Evolutionary conservation across 495 filamentous ascomycete species (phyloP).

Genomic region (Apodospora peruviana): DNA sequence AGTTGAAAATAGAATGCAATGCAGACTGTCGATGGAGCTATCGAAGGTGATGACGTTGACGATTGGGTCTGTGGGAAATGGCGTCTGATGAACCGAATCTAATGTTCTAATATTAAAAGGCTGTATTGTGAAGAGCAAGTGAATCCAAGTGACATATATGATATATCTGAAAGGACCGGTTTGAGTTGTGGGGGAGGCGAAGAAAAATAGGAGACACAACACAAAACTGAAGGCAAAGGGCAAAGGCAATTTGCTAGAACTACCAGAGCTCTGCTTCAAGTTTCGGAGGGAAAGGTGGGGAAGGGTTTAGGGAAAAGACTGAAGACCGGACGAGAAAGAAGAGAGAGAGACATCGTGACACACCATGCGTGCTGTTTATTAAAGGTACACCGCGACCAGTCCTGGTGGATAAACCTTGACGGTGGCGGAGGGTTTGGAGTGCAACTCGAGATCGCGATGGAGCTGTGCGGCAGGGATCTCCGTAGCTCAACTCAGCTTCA

Average conservation of each 20-base stretch:
- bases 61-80: too few species aligned
- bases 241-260: conserved; percentile 37
- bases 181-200: too few species aligned
- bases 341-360: conserved; percentile 3
- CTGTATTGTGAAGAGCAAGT: too few species aligned
- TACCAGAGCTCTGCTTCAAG: conserved; percentile 48
- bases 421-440: conserved; percentile 4
- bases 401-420: background rate
- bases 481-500: background rate
- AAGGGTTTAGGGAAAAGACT: conserved; percentile 27
- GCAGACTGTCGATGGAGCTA: too few species aligned
- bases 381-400: conserved; percentile 12
- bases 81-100: too few species aligned
- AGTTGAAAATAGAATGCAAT: too few species aligned
- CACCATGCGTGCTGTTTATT: conserved; percentile 10
- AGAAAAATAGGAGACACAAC: too few species aligned
- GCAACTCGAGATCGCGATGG: conserved; percentile 15
- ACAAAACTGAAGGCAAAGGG: conserved; percentile 13
- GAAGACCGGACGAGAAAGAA: conserved; percentile 24
- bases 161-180: too few species aligned
- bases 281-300: conserved; percentile 21
- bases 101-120: too few species aligned
- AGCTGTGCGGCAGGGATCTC: conserved; percentile 5
- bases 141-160: too few species aligned
- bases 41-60: background rate